Percentiles rank a stretch among this genome's conserved stretches.
Evolutionary conservation across 306 rosid genomes (phyloP).

Genomic region (Lathyrus tuberosus): DNA sequence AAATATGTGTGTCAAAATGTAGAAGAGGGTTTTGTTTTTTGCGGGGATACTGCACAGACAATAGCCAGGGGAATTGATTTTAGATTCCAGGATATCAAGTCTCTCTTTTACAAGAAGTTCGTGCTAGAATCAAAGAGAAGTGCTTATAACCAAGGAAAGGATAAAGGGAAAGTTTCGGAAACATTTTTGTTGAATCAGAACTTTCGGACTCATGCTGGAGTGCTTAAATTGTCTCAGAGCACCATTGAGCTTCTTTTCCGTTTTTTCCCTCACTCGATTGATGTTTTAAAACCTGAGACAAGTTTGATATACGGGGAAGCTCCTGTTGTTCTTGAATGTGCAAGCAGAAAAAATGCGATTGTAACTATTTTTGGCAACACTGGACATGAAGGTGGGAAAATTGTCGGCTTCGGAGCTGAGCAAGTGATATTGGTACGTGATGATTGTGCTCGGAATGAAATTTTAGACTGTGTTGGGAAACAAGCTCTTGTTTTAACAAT

Average conservation of each 20-base stretch:
- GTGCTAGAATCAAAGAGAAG: conserved; percentile 46
- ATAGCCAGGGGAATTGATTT: conserved; percentile 86
- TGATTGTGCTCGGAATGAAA: conserved; percentile 53
- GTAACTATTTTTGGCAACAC: conserved; percentile 66
- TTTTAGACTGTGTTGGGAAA: conserved; percentile 58
- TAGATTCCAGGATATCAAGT: conserved; percentile 68
- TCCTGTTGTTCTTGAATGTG: conserved; percentile 64
- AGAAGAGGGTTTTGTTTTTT: conserved; percentile 85
- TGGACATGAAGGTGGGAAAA: conserved; percentile 42
- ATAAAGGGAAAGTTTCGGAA: conserved; percentile 54
- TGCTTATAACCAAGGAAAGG: conserved; percentile 40
- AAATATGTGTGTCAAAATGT: conserved; percentile 68
- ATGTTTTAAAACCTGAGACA: conserved; percentile 69
- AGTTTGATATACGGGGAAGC: conserved; percentile 72
- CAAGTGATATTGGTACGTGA: conserved; percentile 86
- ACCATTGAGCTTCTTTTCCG: conserved; percentile 64
- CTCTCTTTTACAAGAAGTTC: conserved; percentile 66
- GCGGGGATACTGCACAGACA: conserved; percentile 86
- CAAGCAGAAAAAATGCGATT: conserved; percentile 61
- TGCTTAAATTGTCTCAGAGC: conserved; percentile 71
- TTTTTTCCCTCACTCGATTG: conserved; percentile 71
- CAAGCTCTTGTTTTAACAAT: conserved; percentile 78
- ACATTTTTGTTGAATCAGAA: conserved; percentile 60
- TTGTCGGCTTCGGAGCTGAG: conserved; percentile 83
- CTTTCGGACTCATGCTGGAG: conserved; percentile 78